Evolutionary conservation across 2,329 filamentous ascomycete species (phyloP).

Genomic region (Paecilomyces variotii): DNA sequence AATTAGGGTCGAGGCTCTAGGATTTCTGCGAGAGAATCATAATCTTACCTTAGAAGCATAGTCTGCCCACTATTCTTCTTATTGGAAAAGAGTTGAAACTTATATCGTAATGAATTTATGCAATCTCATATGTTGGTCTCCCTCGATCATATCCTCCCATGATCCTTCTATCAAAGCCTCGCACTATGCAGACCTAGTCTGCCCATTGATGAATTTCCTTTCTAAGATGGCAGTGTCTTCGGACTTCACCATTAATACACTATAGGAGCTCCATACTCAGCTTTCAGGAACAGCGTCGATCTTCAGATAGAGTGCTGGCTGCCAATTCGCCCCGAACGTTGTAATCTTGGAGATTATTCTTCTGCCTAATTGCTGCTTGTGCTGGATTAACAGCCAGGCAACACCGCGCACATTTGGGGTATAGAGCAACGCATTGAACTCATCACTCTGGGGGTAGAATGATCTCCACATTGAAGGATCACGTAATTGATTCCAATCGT

Average conservation of each 20-base stretch:
- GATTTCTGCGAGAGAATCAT: neutral
- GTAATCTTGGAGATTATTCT: neutral
- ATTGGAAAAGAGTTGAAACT: too few relatives aligned
- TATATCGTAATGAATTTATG: too few relatives aligned
- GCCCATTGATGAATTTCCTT: too few relatives aligned
- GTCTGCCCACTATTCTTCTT: too few relatives aligned
- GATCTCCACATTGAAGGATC: neutral
- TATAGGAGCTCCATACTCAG: neutral
- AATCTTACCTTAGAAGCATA: neutral
- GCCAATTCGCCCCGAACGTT: neutral
- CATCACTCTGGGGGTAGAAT: neutral
- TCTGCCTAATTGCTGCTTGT: neutral
- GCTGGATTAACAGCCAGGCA: neutral
- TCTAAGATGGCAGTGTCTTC: neutral
- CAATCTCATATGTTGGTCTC: too few relatives aligned
- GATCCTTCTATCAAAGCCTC: too few relatives aligned
- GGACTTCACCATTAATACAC: neutral
- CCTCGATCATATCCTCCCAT: too few relatives aligned
- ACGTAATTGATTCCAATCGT: neutral
- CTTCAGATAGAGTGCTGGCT: neutral
- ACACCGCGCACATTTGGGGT: neutral
- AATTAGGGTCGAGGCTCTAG: neutral
- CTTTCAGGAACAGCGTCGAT: neutral
- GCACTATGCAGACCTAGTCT: too few relatives aligned
- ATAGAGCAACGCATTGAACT: neutral